Evolutionary conservation across 805 yeast genomes (phyloP).

Genomic region (Kuraishia piskuri): DNA sequence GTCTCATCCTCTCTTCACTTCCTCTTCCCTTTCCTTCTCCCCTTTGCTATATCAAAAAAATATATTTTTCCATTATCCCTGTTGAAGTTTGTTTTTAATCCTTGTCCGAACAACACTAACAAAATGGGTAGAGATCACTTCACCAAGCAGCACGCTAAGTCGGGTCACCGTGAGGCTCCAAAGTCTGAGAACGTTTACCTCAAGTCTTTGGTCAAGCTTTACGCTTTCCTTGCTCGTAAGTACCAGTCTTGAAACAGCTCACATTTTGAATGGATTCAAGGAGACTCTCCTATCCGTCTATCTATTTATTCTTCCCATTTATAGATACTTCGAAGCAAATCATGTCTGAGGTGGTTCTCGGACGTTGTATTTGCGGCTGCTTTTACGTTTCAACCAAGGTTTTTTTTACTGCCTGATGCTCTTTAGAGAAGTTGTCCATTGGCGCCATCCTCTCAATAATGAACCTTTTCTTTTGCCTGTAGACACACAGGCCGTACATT

Average conservation of each 20-base stretch:
- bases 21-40: background rate
- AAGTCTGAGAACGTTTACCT: conserved; percentile 99
- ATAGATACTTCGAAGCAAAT: background rate
- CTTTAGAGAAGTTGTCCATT: background rate
- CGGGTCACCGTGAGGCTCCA: conserved; percentile 98
- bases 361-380: background rate
- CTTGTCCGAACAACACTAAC: conserved; percentile 6
- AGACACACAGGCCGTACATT: background rate
- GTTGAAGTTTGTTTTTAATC: background rate
- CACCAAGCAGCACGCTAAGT: conserved; percentile 91
- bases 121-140: conserved; percentile 97
- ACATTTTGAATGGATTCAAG: background rate
- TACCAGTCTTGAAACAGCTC: conserved; percentile 19
- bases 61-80: background rate
- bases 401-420: background rate
- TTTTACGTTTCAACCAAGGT: background rate
- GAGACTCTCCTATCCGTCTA: background rate
- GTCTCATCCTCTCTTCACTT: background rate
- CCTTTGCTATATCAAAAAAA: background rate
- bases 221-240: conserved; percentile 99
- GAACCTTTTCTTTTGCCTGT: background rate
- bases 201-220: conserved; percentile 93
- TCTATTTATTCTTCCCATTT: background rate
- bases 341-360: background rate
- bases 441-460: background rate